These are phyloP conservation scores for Metschnikowia arizonensis DNA, from an alignment of 805 yeast species.

Conservation along the genomic window DNA sequence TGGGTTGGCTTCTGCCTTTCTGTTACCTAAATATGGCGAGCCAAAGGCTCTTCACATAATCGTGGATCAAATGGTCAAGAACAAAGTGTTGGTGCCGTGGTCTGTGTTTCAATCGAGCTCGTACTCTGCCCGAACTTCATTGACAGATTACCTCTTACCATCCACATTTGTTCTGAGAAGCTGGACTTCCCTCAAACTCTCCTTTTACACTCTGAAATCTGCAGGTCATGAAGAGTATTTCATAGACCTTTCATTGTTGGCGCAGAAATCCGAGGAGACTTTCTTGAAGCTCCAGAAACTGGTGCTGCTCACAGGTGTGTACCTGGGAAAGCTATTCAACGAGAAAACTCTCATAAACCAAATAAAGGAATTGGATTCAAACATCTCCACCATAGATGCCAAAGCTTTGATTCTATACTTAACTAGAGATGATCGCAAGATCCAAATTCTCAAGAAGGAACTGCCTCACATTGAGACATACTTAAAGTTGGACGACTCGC, in stretches of 20 bases:
- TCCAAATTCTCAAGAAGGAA: slow-evolving; percentile 3
- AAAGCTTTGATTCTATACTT: slow-evolving; percentile 26
- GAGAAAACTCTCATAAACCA: slow-evolving; percentile 11
- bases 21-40: slow-evolving; percentile 23
- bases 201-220: slow-evolving; percentile 1
- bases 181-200: slow-evolving; percentile 1
- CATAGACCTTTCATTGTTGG: slow-evolving; percentile 14
- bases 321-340: slow-evolving; percentile 17
- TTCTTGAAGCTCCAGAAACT: background rate
- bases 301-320: slow-evolving; percentile 12
- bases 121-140: background rate
- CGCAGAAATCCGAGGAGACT: slow-evolving; percentile 2
- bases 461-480: slow-evolving; percentile 6
- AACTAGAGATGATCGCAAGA: slow-evolving; percentile 21
- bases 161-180: slow-evolving; percentile 7
- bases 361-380: slow-evolving; percentile 6
- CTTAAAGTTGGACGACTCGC: slow-evolving; percentile 21
- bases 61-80: slow-evolving; percentile 24
- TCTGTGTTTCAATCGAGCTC: slow-evolving; percentile 11
- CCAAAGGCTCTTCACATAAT: slow-evolving; percentile 28
- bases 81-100: slow-evolving; percentile 12
- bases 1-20: slow-evolving; percentile 6
- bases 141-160: slow-evolving; percentile 12
- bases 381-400: slow-evolving; percentile 24
- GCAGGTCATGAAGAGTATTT: slow-evolving; percentile 19